Base-by-base conservation (phyloP, 164 flowering plant genomes). In the Cinnamomum chago region DNA sequence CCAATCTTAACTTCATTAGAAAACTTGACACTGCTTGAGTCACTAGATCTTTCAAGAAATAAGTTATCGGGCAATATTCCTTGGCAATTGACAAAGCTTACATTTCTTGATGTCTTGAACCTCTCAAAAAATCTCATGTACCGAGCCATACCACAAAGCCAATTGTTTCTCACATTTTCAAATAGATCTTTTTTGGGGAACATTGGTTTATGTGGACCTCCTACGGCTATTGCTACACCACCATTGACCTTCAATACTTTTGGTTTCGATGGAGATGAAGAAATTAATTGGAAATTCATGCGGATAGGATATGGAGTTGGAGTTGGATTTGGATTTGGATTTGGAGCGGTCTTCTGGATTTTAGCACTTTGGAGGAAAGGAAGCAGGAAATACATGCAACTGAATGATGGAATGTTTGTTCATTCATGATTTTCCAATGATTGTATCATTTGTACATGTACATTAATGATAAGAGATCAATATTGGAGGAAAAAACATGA, bases 231-330 rank as follows among this genome's bases (percentile, higher is more conserved):
- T 1, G 2, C 47, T 40, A 0, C 5, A 58, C 62, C 22, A 2
- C 18, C 5, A 3, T 17, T 0, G 0, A n/a, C 18, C 1, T 58
- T n/a, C 5, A 0, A 58, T 15, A 0, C 0, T 2, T 15, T 17
- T 3, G 18, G n/a, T 2, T n/a, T 58, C 0, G n/a, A 58, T 58
- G 22, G 1, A n/a, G 6, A 58, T 58, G 5, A 0, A 0, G 13
- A 1, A 17, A 15, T 58, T 1, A 6, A 40, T 9, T 40, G 47
- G 47, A 7, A 40, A 40, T 18, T 58, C n/a, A 0, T 58, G 5
- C 18, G 62, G 22, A 58, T 58, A 3, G 62, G 62, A n/a, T 58
- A 7, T 15, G 1, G 20, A 5, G 62, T 55, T 58, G 62, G 62
- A 3, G 4, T 15, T 17, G 18, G 20, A 58, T 17, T 18, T 17